Percentiles rank a stretch among this genome's conserved stretches.
Conservation (phyloP, 2,329 filamentous ascomycete genomes). For the Alternaria viburni region DNA sequence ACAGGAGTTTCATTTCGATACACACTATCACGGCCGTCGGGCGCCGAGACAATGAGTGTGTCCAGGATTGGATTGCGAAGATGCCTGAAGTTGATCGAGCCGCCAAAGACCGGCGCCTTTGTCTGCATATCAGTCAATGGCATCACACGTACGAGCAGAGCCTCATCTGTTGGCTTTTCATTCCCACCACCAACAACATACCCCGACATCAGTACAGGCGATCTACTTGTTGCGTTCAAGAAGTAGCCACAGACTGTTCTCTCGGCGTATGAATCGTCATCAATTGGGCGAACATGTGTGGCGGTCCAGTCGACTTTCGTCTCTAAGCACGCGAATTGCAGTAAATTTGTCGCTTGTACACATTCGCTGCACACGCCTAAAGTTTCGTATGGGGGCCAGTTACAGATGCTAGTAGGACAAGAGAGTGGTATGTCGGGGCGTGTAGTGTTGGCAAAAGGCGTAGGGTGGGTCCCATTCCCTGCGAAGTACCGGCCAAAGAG, state of each 20-base stretch:
- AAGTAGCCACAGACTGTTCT: slow-evolving; percentile 35
- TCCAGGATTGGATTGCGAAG: slow-evolving; percentile 24
- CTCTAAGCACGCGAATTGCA: slow-evolving; percentile 15
- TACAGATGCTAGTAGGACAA: slow-evolving; percentile 40
- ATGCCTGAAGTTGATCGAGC: slow-evolving; percentile 25
- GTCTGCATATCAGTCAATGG: slow-evolving; percentile 8
- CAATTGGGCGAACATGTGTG: background rate
- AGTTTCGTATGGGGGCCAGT: slow-evolving; percentile 35
- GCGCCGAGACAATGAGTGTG: slow-evolving; percentile 15
- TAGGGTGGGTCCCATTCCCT: too few relatives aligned
- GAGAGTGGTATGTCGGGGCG: slow-evolving; percentile 32
- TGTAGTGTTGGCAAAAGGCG: background rate
- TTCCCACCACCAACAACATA: slow-evolving; percentile 3
- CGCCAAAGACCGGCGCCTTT: slow-evolving; percentile 3
- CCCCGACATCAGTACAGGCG: slow-evolving; percentile 25
- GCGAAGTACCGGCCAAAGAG: too few relatives aligned
- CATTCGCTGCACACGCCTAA: slow-evolving; percentile 36
- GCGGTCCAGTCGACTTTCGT: slow-evolving; percentile 24
- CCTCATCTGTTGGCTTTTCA: slow-evolving; percentile 8
- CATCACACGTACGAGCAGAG: slow-evolving; percentile 14
- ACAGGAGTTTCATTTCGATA: slow-evolving; percentile 15
- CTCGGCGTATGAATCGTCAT: slow-evolving; percentile 12
- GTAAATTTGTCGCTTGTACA: slow-evolving; percentile 8
- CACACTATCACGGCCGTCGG: slow-evolving; percentile 4
- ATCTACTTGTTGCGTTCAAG: slow-evolving; percentile 21